Conservation (phyloP, 2,329 filamentous ascomycete genomes). For the Claviceps digitariae region DNA sequence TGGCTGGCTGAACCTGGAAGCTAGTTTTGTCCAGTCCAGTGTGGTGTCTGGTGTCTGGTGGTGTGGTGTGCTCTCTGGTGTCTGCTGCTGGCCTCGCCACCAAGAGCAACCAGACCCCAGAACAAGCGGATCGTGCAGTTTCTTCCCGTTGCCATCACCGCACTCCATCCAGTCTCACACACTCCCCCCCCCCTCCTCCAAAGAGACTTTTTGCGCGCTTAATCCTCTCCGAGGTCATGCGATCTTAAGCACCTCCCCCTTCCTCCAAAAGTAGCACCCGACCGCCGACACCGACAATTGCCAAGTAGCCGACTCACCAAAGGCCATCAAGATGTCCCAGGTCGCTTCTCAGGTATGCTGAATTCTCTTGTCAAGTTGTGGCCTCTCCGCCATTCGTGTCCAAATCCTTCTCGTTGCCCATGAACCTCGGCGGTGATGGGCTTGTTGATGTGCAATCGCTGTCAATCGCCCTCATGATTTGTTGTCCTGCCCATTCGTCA, state of each 20-base stretch:
- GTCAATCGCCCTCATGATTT: background rate
- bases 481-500: background rate
- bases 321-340: slow-evolving; percentile 41
- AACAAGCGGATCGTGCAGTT: slow-evolving; percentile 9
- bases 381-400: background rate
- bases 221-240: slow-evolving; percentile 23
- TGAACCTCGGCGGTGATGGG: background rate
- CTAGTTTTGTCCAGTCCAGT: background rate
- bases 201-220: slow-evolving; percentile 9
- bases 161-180: slow-evolving; percentile 5
- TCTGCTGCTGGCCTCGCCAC: background rate
- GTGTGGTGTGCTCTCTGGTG: no score
- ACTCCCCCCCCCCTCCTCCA: slow-evolving; percentile 7
- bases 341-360: slow-evolving; percentile 45
- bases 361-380: background rate
- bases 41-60: no score
- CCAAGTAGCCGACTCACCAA: slow-evolving; percentile 11
- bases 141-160: slow-evolving; percentile 9
- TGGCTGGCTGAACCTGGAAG: background rate
- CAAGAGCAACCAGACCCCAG: background rate
- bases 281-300: slow-evolving; percentile 31
- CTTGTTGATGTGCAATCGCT: background rate
- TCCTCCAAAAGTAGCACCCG: slow-evolving; percentile 18
- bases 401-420: background rate
- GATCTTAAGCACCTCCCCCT: slow-evolving; percentile 20